Base-by-base conservation (phyloP, 2,329 filamentous ascomycete genomes). In the Monilinia aucupariae region DNA sequence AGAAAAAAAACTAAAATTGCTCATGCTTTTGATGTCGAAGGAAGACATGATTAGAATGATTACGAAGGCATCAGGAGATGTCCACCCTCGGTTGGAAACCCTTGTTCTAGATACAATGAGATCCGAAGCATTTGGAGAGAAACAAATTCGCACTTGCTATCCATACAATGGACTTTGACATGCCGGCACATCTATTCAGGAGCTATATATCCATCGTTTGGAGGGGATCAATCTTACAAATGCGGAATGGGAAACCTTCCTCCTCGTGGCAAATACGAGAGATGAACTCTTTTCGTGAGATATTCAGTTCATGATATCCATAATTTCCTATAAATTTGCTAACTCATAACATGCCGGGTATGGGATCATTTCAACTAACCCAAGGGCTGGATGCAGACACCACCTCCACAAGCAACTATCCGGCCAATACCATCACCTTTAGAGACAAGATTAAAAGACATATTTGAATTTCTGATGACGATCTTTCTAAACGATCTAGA, bases 81-180 rank as follows among this genome's bases (percentile, higher is more conserved):
- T 47, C 27, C 8, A 47, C 5, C 53, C 53, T 1, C 9, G 12
- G 10, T 27, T 47, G 10, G 25, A 32, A 10, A 2, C 13, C 8
- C 27, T 25, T 56, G 20, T 25, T 27, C 43, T 15, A 60, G 58
- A n/a, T 50, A 52, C 8, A 27, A 52, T 41, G 32, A 60, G 48
- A 37, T 60, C 32, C n/a, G 45, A 41, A 17, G 47, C 41, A 60
- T 41, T 27, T 60, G 20, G 48, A 50, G 10, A 15, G 4, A 30
- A 52, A 60, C 22, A 49, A 13, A 13, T 50, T 50, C 4, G 47
- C 58, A 30, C 58, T 60, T n/a, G 58, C 58, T 22, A 52, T 60
- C 37, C 45, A 60, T 15, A 60, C 58, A 30, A 52, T 60, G 34
- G 12, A 60, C 3, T 60, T 30, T 12, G 9, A 49, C 25, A 52